Evolutionary conservation across 306 rosid genomes (phyloP).

Genomic region (Gillenia trifoliata): DNA sequence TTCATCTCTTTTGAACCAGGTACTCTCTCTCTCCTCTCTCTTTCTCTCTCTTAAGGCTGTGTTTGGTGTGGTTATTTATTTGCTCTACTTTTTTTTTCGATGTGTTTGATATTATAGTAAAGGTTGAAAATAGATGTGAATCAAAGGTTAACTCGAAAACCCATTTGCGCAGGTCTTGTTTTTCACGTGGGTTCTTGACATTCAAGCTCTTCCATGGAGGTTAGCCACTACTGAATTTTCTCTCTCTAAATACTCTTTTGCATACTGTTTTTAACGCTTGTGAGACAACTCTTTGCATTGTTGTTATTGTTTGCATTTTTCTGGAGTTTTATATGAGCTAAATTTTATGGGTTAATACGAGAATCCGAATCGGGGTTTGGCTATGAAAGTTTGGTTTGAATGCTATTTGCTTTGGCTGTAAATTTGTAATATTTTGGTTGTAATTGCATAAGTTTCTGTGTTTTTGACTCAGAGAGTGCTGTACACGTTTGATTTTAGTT

Average conservation of each 20-base stretch:
- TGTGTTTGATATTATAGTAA: slow-evolving; percentile 10
- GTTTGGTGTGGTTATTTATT: slow-evolving; percentile 9
- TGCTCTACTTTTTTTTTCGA: slow-evolving; percentile 24
- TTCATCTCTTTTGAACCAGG: slow-evolving; percentile 32
- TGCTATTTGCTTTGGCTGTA: slow-evolving; percentile 11
- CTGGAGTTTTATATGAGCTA: slow-evolving; percentile 14
- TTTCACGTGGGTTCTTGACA: slow-evolving; percentile 41
- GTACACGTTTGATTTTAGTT: slow-evolving; percentile 23
- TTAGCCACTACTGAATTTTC: slow-evolving; percentile 27
- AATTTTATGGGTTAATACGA: slow-evolving; percentile 15
- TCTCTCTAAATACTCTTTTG: neutral
- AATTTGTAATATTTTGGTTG: slow-evolving; percentile 11
- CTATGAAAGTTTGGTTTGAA: slow-evolving; percentile 23
- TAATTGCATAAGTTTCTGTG: neutral
- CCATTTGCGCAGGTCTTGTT: slow-evolving; percentile 48
- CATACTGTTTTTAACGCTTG: slow-evolving; percentile 18
- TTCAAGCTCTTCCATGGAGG: slow-evolving; percentile 37
- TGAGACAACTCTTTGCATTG: slow-evolving; percentile 23
- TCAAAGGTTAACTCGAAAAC: slow-evolving; percentile 35
- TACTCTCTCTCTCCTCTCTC: slow-evolving; percentile 19
- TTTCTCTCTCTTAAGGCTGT: neutral
- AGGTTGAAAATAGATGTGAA: slow-evolving; percentile 30
- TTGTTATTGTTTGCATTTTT: slow-evolving; percentile 21
- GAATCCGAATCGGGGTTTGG: slow-evolving; percentile 22
- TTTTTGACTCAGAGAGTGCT: slow-evolving; percentile 1